Evolutionary conservation across 2,329 filamentous ascomycete genomes (phyloP).

Genomic region (Corynespora cassiicola): DNA sequence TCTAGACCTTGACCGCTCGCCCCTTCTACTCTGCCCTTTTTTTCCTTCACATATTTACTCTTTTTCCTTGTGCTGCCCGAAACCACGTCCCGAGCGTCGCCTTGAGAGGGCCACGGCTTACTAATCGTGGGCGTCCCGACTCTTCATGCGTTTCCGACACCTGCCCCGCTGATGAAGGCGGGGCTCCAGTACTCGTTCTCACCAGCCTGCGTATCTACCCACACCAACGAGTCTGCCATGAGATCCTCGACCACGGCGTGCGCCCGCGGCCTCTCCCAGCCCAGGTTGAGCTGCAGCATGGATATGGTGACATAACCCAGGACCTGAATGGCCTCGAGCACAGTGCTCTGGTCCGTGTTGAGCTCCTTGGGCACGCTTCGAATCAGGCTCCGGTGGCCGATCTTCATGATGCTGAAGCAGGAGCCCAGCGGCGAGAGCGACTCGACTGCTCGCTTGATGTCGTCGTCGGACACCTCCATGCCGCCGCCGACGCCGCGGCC

Average conservation of each 20-base stretch:
- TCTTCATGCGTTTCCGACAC: conserved; percentile 10
- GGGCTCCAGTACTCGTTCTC: conserved; percentile 97
- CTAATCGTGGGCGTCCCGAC: no score
- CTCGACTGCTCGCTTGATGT: conserved; percentile 86
- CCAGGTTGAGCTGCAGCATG: conserved; percentile 86
- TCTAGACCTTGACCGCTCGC: no score
- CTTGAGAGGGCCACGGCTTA: no score
- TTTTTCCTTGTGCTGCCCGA: no score
- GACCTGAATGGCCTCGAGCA: conserved; percentile 88
- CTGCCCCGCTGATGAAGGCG: conserved; percentile 65
- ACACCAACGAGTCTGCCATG: conserved; percentile 86
- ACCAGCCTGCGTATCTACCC: conserved; percentile 84
- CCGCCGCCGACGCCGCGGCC: conserved; percentile 71
- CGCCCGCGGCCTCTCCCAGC: conserved; percentile 84
- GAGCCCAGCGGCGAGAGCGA: conserved; percentile 87
- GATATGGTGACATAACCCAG: conserved; percentile 88
- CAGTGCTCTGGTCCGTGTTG: conserved; percentile 90
- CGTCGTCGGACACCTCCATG: conserved; percentile 86
- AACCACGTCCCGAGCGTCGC: no score
- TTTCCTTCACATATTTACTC: no score
- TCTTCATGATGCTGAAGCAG: conserved; percentile 82
- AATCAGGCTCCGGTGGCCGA: conserved; percentile 87
- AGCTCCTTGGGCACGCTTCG: conserved; percentile 93
- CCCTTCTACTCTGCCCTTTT: no score
- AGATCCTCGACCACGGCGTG: conserved; percentile 90